phyloP scores from a whole-genome alignment of 495 filamentous ascomycete species.

The Xylaria bambusicola region DNA sequence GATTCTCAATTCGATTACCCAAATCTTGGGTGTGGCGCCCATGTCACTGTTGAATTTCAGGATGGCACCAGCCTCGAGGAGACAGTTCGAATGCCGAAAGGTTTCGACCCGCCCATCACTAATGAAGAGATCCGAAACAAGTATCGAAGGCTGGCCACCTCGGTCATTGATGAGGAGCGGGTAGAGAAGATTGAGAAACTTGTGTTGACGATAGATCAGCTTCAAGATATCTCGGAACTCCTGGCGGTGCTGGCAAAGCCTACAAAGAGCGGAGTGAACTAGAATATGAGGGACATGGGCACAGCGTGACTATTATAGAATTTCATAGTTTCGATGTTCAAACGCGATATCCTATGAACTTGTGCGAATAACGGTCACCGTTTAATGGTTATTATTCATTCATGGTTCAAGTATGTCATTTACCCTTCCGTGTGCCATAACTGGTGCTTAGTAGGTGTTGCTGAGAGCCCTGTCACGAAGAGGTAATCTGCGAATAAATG shows the following conservation, averaged over 20 bases:
- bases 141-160: conserved; percentile 31
- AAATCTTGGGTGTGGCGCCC: conserved; percentile 14
- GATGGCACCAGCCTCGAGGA: conserved; percentile 27
- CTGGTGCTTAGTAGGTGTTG: no score
- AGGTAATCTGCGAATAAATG: no score
- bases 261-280: not conserved
- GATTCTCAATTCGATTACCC: conserved; percentile 28
- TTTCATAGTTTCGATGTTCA: no score
- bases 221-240: conserved; percentile 10
- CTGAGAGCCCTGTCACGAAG: no score
- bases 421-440: no score
- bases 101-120: conserved; percentile 31
- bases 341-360: no score
- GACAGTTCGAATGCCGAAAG: conserved; percentile 26
- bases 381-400: no score
- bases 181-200: conserved; percentile 38
- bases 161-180: conserved; percentile 29
- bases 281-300: not conserved
- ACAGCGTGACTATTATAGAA: no score
- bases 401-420: no score
- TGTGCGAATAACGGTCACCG: no score
- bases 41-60: conserved; percentile 23
- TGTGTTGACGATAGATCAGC: conserved; percentile 23
- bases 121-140: conserved; percentile 44
- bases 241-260: conserved; percentile 5